These are phyloP conservation scores for Cytospora piceae DNA, from an alignment of 2,329 filamentous ascomycete genomes.

Conservation along the genomic window DNA sequence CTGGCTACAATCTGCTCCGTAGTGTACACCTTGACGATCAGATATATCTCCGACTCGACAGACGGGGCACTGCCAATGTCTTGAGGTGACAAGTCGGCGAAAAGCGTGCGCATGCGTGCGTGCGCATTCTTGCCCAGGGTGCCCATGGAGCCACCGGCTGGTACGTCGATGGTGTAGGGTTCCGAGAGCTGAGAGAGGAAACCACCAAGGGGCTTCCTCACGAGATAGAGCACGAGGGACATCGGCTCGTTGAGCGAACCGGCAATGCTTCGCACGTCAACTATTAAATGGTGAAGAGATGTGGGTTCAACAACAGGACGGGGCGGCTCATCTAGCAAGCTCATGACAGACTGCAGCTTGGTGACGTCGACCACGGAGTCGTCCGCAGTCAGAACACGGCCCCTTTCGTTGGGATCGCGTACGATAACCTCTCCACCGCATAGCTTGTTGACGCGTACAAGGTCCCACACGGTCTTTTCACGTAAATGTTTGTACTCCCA, in stretches of 20 bases:
- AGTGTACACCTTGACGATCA: conserved; percentile 80
- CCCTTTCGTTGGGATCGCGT: conserved; percentile 80
- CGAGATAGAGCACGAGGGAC: conserved; percentile 77
- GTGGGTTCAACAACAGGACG: conserved; percentile 68
- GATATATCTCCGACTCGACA: conserved; percentile 73
- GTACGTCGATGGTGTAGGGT: conserved; percentile 77
- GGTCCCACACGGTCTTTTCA: conserved; percentile 92
- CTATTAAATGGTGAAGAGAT: conserved; percentile 77
- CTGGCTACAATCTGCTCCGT: conserved; percentile 52
- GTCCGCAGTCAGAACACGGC: conserved; percentile 85
- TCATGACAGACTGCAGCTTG: conserved; percentile 93
- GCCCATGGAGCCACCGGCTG: conserved; percentile 71
- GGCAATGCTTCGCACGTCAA: conserved; percentile 82
- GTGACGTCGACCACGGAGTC: conserved; percentile 93
- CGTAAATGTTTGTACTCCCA: conserved; percentile 81
- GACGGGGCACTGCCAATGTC: conserved; percentile 69
- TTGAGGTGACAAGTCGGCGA: conserved; percentile 79
- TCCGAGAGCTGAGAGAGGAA: conserved; percentile 75
- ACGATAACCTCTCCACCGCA: conserved; percentile 94
- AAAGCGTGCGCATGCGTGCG: conserved; percentile 79
- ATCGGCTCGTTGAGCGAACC: conserved; percentile 77
- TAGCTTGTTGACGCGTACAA: conserved; percentile 92
- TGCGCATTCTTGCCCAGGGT: conserved; percentile 67
- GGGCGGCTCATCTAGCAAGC: conserved; percentile 83
- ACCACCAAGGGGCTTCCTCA: conserved; percentile 68